Base-by-base conservation (phyloP, 345 rosid genomes). In the Geranium brycei region DNA sequence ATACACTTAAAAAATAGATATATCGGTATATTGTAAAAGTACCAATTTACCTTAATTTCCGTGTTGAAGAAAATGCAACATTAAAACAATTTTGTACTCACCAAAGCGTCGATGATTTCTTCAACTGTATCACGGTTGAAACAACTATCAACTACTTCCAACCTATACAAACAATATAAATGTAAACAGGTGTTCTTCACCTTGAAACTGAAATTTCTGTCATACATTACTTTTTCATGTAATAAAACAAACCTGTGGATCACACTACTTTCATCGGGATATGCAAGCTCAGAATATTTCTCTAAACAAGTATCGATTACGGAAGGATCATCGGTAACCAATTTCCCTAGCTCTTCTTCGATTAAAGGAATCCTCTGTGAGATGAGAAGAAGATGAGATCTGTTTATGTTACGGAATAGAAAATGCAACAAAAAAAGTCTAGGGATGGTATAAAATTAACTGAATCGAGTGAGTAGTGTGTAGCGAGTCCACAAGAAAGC, bases 401-500 rank as follows among this genome's bases (percentile, higher is more conserved):
- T 13, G 55, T 23, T 30, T 28, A 53, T 31, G 59, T 40, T 60
- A 59, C 2, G 68, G 5, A 59, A 68, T 11, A 59, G 66, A 58
- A 28, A 56, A 53, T 18, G 57, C 15, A 63, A 58, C 30, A 58
- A 56, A 51, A 41, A 15, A 2, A 15, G 41, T 41, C 62, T 15
- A 55, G 59, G 61, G 57, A 51, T 57, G 35, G 17, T 58, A 31
- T 35, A 59, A 32, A 57, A 66, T 64, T 73, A 73, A 93, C 99
- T 69, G 81, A 80, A 64, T 73, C 77, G 14, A 70, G 76, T 59
- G 85, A 65, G 70, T 79, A 90, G 72, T 93, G 99, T 12, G 97
- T 90, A 5, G 96, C 99, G 69, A 93, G 83, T 47, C 99, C 87
- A 60, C 95, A 88, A 55, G 91, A 86, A 69, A 84, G 19, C 97